phyloP scores from a whole-genome alignment of 345 rosid genomes.

The Pseudoturritis turrita region DNA sequence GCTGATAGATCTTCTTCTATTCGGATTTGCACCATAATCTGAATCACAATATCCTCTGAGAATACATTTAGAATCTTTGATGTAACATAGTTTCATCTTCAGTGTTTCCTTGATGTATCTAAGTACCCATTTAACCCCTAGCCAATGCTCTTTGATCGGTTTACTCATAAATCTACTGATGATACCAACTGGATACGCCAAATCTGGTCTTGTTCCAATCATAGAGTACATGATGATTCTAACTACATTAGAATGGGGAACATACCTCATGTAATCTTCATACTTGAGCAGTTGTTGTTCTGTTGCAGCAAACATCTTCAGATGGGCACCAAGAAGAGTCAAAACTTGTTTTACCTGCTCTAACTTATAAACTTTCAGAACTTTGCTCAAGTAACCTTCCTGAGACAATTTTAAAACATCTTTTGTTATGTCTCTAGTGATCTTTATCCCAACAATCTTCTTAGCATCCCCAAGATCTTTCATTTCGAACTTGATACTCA shows the following conservation, averaged over 20 bases:
- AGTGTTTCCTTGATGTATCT: background rate
- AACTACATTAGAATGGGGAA: background rate
- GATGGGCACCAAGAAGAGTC: background rate
- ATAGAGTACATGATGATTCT: background rate
- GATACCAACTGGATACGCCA: no score
- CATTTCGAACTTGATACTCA: background rate
- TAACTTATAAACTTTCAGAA: no score
- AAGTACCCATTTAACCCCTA: background rate
- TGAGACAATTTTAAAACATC: background rate
- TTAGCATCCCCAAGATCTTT: background rate
- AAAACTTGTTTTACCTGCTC: background rate
- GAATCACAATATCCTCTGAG: no score
- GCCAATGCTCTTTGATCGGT: background rate
- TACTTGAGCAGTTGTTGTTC: background rate
- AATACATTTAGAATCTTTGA: background rate
- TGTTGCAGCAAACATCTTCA: background rate
- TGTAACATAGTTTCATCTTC: background rate
- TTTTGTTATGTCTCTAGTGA: no score
- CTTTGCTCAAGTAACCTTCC: background rate
- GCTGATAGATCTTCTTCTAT: background rate
- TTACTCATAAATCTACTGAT: background rate
- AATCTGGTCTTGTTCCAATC: background rate
- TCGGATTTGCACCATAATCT: background rate
- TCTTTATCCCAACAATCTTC: background rate
- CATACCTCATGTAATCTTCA: no score